Evolutionary conservation across 345 rosid genomes (phyloP).

Genomic region (Nasturtium officinale): DNA sequence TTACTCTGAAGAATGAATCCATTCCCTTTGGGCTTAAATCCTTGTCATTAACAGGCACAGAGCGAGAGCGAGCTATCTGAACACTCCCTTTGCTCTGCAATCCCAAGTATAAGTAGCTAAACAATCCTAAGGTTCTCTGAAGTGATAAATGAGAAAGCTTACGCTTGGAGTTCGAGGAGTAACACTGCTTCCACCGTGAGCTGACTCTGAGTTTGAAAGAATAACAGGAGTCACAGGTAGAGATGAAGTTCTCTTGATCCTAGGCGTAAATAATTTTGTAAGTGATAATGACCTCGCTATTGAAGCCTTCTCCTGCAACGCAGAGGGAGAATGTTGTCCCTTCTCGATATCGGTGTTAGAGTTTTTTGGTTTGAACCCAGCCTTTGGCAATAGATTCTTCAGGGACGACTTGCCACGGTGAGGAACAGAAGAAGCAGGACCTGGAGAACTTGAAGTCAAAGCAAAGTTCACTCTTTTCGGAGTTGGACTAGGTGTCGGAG

Average conservation of each 20-base stretch:
- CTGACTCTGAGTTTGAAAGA: constrained; percentile 52
- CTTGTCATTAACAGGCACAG: constrained; percentile 74
- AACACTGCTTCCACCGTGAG: constrained; percentile 47
- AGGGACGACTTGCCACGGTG: constrained; percentile 59
- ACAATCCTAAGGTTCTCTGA: background rate
- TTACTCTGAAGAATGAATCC: constrained; percentile 90
- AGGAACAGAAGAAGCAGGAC: constrained; percentile 50
- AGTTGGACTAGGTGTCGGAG: constrained; percentile 74
- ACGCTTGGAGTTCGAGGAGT: constrained; percentile 56
- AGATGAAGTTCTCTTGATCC: constrained; percentile 80
- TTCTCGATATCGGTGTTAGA: constrained; percentile 62
- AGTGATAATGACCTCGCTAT: constrained; percentile 81
- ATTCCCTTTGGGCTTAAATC: constrained; percentile 66
- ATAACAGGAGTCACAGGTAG: constrained; percentile 63
- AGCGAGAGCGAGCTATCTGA: constrained; percentile 74
- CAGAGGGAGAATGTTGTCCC: constrained; percentile 46
- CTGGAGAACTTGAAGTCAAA: constrained; percentile 58
- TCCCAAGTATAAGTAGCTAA: constrained; percentile 30
- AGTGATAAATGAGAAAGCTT: constrained; percentile 41
- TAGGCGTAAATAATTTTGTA: constrained; percentile 78
- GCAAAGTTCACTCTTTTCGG: constrained; percentile 83
- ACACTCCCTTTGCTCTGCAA: constrained; percentile 62
- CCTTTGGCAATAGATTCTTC: constrained; percentile 52
- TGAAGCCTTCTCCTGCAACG: constrained; percentile 59
- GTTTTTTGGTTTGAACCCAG: constrained; percentile 47